Conservation (phyloP, 352 stramenopile species). For the Phytophthora hibernalis region DNA sequence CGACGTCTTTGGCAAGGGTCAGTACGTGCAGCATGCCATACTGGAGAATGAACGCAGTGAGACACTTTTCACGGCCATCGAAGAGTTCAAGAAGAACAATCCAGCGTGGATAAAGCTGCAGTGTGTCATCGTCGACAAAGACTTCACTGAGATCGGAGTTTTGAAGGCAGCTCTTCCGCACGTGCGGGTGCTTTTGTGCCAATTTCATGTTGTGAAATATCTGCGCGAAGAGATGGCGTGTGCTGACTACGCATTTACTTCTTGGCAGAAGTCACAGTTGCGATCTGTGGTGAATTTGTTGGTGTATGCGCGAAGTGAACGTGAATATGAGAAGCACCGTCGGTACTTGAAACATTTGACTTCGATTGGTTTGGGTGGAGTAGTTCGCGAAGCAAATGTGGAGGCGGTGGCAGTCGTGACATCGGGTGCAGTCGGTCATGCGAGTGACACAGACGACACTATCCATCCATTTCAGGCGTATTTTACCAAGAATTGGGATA, state of each 20-base stretch:
- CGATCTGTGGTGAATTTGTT: not conserved
- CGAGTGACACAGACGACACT: too few relatives aligned
- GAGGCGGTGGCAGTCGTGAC: too few relatives aligned
- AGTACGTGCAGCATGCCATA: not conserved
- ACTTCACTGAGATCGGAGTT: not conserved
- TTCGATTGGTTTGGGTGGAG: not conserved
- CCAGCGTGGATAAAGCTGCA: not conserved
- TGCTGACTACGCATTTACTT: not conserved
- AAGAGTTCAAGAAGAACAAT: not conserved
- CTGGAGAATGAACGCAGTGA: not conserved
- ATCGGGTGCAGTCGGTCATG: too few relatives aligned
- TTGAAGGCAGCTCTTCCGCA: not conserved
- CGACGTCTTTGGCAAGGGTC: not conserved
- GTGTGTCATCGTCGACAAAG: not conserved
- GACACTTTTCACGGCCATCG: not conserved
- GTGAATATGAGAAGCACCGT: not conserved
- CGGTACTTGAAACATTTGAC: not conserved
- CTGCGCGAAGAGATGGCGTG: not conserved
- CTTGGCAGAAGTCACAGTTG: not conserved
- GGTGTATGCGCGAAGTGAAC: not conserved
- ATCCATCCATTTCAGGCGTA: too few relatives aligned
- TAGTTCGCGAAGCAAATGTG: not conserved
- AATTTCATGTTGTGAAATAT: not conserved
- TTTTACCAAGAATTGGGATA: too few relatives aligned
- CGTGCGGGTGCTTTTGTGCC: not conserved